These are phyloP conservation scores for Coemansia erecta DNA, from an alignment of 192 early-diverging fungal genomes.

Conservation along the genomic window DNA sequence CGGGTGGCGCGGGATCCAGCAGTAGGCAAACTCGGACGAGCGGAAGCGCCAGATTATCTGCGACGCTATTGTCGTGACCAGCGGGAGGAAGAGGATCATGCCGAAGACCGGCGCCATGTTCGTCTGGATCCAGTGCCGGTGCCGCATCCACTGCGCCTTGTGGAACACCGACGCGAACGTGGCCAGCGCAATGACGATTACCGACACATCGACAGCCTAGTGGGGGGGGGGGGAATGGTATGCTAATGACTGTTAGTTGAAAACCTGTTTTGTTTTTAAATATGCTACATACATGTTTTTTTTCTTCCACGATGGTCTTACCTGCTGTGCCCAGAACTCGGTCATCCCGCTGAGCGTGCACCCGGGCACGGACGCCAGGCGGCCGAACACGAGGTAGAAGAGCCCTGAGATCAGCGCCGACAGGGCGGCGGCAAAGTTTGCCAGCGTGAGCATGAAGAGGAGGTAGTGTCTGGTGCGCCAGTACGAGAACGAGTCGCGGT, in stretches of 20 bases:
- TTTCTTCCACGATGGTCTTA: conserved; percentile 6
- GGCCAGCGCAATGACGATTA: conserved; percentile 24
- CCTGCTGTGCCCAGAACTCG: conserved; percentile 44
- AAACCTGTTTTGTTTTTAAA: neutral
- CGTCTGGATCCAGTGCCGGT: conserved; percentile 41
- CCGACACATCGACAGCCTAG: conserved; percentile 34
- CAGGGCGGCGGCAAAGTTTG: conserved; percentile 17
- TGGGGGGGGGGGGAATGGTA: too few relatives aligned
- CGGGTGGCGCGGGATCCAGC: conserved; percentile 48
- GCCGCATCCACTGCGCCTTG: conserved; percentile 15
- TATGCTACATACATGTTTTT: neutral
- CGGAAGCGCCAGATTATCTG: conserved; percentile 49
- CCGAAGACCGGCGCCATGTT: conserved; percentile 39
- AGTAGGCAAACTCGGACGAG: conserved; percentile 43
- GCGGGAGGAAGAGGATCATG: conserved; percentile 27
- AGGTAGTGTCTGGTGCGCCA: conserved; percentile 40
- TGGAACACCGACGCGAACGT: conserved; percentile 23
- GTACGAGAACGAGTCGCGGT: conserved; percentile 1
- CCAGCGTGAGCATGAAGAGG: conserved; percentile 6
- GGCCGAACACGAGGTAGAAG: conserved; percentile 35
- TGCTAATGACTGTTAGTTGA: too few relatives aligned
- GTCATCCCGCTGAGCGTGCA: conserved; percentile 45
- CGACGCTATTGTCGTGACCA: conserved; percentile 20
- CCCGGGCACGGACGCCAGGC: conserved; percentile 22
- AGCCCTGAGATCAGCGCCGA: conserved; percentile 23